A percentile compares a stretch with the other conserved stretches of the same genome.
phyloP scores from a whole-genome alignment of 805 yeast species.

The Candida michaelii region DNA sequence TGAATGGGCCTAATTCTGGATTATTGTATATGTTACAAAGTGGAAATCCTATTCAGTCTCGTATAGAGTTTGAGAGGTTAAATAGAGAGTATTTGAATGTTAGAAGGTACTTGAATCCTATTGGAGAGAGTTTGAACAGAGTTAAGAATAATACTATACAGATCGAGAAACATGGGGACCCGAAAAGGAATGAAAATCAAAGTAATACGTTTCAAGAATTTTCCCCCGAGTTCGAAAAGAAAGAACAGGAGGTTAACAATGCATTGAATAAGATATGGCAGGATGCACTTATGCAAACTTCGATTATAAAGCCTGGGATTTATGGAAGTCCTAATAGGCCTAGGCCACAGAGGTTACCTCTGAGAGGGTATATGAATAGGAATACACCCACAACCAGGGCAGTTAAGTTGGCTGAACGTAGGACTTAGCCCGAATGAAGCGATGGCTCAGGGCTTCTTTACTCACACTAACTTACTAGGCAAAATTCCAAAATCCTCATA shows the following conservation, averaged over 20 bases:
- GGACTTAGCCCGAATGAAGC: neutral
- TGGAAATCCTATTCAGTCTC: conserved; percentile 53
- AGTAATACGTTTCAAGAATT: conserved; percentile 36
- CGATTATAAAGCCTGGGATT: conserved; percentile 13
- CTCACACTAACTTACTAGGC: neutral
- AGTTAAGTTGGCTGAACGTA: conserved; percentile 27
- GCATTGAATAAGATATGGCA: conserved; percentile 39
- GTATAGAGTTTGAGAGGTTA: conserved; percentile 77
- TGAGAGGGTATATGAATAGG: conserved; percentile 20
- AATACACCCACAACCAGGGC: conserved; percentile 34
- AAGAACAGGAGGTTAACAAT: conserved; percentile 26
- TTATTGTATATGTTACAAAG: conserved; percentile 28
- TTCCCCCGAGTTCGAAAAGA: conserved; percentile 31
- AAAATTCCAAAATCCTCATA: too few relatives aligned
- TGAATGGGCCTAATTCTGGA: conserved; percentile 32
- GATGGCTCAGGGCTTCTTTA: too few relatives aligned
- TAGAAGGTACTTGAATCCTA: conserved; percentile 68
- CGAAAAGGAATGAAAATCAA: conserved; percentile 14
- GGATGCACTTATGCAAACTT: conserved; percentile 31
- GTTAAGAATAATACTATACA: conserved; percentile 26
- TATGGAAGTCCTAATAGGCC: conserved; percentile 18
- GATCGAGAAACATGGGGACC: conserved; percentile 21
- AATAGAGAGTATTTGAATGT: conserved; percentile 72
- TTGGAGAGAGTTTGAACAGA: conserved; percentile 61
- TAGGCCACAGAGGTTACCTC: conserved; percentile 20